Conservation (phyloP, 345 rosid species). For the Psidium friedrichsthalianum region DNA sequence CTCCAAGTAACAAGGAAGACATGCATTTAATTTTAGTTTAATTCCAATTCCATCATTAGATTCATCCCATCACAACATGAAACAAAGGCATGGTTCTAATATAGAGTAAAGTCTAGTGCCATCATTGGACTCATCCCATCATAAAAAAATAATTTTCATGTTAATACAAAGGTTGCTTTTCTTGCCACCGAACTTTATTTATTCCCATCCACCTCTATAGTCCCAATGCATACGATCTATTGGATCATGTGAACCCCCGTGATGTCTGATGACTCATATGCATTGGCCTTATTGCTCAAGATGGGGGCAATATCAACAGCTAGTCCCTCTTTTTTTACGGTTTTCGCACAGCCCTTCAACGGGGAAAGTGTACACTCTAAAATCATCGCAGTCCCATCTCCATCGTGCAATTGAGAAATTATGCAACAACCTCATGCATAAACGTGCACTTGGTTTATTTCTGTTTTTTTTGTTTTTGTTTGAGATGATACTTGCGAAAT, state of each 20-base stretch:
- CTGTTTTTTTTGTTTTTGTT: no score
- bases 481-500: no score
- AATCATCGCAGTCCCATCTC: neutral
- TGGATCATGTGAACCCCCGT: neutral
- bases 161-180: neutral
- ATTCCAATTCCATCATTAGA: neutral
- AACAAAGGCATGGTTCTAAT: neutral
- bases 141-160: neutral
- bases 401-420: no score
- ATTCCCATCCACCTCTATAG: neutral
- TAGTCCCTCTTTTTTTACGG: no score
- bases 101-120: neutral
- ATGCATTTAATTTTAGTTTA: neutral
- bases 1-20: neutral
- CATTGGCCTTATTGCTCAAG: accelerated
- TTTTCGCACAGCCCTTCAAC: no score
- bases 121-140: neutral
- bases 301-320: no score
- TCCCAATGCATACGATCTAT: accelerated
- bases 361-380: neutral
- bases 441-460: no score
- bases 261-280: accelerated
- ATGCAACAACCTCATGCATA: no score
- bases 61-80: neutral
- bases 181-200: neutral